A percentile compares a stretch with the other conserved stretches of the same genome.
phyloP scores from a whole-genome alignment of 257 asterid genomes.

The Jacaranda copaia region DNA sequence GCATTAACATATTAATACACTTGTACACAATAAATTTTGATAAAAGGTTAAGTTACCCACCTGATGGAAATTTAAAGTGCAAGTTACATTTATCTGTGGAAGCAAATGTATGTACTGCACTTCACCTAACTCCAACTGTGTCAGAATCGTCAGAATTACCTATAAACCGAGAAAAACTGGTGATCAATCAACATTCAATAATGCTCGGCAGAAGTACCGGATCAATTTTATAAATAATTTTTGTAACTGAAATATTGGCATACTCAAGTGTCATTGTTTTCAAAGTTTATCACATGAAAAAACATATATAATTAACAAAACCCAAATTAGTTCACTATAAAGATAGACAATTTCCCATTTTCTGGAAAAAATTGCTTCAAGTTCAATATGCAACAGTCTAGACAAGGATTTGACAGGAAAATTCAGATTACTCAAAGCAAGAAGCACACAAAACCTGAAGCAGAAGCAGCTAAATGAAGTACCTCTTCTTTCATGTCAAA shows the following conservation, averaged over 20 bases:
- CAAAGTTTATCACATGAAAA: background rate
- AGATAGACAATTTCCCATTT: background rate
- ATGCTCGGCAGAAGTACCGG: slow-evolving; percentile 3
- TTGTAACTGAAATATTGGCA: slow-evolving; percentile 15
- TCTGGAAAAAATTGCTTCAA: slow-evolving; percentile 18
- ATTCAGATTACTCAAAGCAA: slow-evolving; percentile 27
- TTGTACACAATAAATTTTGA: background rate
- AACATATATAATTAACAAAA: too few species aligned
- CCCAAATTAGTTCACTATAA: too few species aligned
- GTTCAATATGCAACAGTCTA: background rate
- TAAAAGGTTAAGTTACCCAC: slow-evolving; percentile 46
- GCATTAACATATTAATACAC: background rate
- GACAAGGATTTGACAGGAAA: slow-evolving; percentile 14
- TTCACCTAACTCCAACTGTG: slow-evolving; percentile 96
- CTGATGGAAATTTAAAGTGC: slow-evolving; percentile 91
- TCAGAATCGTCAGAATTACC: slow-evolving; percentile 89
- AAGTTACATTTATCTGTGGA: slow-evolving; percentile 84
- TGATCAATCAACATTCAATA: slow-evolving; percentile 33
- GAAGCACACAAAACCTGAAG: slow-evolving; percentile 23
- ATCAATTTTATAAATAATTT: slow-evolving; percentile 14
- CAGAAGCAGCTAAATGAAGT: slow-evolving; percentile 39
- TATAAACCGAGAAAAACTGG: slow-evolving; percentile 47
- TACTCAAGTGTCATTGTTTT: slow-evolving; percentile 21
- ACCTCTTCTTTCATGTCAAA: slow-evolving; percentile 99
- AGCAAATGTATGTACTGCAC: slow-evolving; percentile 73